A percentile compares a stretch with the other conserved stretches of the same genome.
Conservation (phyloP, 2,329 filamentous ascomycete genomes). For the Phyllosticta paracitricarpa region DNA sequence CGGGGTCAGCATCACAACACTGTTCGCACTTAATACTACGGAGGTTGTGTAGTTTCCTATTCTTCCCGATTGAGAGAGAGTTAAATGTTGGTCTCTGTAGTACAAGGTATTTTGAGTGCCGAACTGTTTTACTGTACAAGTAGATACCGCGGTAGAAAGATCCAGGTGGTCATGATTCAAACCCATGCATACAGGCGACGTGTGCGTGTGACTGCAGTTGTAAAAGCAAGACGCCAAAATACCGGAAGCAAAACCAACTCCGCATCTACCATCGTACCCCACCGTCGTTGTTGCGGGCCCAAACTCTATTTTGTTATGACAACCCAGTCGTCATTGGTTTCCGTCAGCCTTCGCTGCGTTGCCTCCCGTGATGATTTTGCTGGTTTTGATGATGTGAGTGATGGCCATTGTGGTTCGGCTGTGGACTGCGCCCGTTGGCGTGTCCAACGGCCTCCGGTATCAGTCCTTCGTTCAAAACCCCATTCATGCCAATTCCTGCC, state of each 20-base stretch:
- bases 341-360: neutral
- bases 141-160: too few relatives aligned
- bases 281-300: neutral
- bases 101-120: too few relatives aligned
- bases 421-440: neutral
- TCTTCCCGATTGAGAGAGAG: too few relatives aligned
- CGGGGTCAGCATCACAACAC: neutral
- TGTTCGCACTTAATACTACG: neutral
- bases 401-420: neutral
- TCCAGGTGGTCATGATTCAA: neutral
- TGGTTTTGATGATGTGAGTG: neutral
- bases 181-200: neutral
- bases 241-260: neutral
- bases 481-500: conserved; percentile 9
- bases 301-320: neutral
- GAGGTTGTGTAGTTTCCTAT: too few relatives aligned
- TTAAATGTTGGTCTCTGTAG: too few relatives aligned
- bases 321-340: neutral
- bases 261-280: neutral
- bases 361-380: neutral
- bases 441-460: neutral
- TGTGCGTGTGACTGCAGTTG: neutral
- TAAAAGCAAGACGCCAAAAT: neutral
- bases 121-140: too few relatives aligned
- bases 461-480: conserved; percentile 1